Evolutionary conservation across 495 filamentous ascomycete genomes (phyloP).

Genomic region (Trichoderma gamsii): DNA sequence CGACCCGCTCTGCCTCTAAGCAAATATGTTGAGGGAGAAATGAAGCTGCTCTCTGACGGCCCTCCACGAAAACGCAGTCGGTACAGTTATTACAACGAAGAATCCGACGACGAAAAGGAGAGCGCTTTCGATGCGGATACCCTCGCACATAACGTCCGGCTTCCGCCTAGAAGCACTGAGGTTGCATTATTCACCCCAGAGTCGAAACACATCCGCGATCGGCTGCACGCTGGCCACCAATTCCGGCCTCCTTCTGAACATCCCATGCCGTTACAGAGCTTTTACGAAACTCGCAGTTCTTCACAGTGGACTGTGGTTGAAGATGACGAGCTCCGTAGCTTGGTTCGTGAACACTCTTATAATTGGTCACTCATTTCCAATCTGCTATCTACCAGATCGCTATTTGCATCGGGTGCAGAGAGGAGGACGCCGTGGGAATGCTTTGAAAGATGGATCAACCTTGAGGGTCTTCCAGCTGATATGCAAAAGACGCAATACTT

Average conservation of each 20-base stretch:
- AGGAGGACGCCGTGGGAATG: constrained; percentile 97
- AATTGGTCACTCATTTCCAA: constrained; percentile 93
- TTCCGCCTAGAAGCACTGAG: constrained; percentile 64
- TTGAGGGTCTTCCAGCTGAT: constrained; percentile 83
- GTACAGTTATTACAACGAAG: constrained; percentile 67
- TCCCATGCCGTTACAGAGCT: constrained; percentile 77
- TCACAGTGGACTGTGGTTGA: constrained; percentile 89
- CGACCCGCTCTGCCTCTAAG: constrained; percentile 74
- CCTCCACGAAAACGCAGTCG: constrained; percentile 71
- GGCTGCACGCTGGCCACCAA: constrained; percentile 85
- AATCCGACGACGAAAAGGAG: constrained; percentile 53
- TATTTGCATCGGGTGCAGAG: constrained; percentile 76
- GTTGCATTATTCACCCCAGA: constrained; percentile 86
- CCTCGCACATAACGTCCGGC: constrained; percentile 34
- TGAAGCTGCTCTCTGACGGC: constrained; percentile 58
- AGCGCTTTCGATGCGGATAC: constrained; percentile 40
- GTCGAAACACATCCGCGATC: constrained; percentile 81
- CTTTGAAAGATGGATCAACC: constrained; percentile 88
- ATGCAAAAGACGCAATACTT: constrained; percentile 94
- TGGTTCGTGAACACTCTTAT: constrained; percentile 89
- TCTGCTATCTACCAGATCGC: constrained; percentile 64
- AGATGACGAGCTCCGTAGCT: constrained; percentile 76
- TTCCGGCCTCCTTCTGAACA: constrained; percentile 90
- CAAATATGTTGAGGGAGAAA: constrained; percentile 77
- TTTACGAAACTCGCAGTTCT: constrained; percentile 76